These are phyloP conservation scores for Lentinula aciculospora DNA, from an alignment of 768 basidiomycete species.

Conservation along the genomic window DNA sequence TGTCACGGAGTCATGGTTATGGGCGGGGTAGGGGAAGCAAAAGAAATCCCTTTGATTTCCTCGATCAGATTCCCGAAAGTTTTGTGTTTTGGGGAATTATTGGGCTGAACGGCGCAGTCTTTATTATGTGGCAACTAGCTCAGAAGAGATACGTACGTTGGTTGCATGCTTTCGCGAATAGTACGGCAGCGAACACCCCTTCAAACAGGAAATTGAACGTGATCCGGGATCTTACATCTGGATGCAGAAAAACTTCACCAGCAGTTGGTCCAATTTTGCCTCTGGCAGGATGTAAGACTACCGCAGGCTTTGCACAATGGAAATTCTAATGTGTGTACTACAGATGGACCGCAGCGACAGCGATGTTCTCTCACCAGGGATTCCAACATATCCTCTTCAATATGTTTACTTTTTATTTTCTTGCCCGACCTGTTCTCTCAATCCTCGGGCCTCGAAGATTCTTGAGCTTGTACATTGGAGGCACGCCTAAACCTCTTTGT, in stretches of 20 bases:
- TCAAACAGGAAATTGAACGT: constrained; percentile 30
- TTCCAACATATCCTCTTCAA: constrained; percentile 67
- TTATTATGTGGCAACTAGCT: constrained; percentile 50
- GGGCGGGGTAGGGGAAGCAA: not conserved
- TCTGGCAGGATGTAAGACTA: constrained; percentile 58
- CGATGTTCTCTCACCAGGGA: constrained; percentile 65
- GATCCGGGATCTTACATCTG: constrained; percentile 32
- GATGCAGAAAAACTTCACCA: constrained; percentile 62
- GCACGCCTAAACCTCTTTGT: constrained; percentile 27
- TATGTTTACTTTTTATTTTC: constrained; percentile 72
- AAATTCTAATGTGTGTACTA: constrained; percentile 7
- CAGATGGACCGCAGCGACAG: constrained; percentile 74
- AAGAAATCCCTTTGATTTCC: constrained; percentile 21
- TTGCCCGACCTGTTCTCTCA: constrained; percentile 58
- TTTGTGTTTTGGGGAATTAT: constrained; percentile 60
- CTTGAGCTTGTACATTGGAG: constrained; percentile 67
- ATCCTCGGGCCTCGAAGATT: constrained; percentile 65
- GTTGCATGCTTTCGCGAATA: not conserved
- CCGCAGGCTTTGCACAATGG: not conserved
- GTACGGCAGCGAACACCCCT: not conserved
- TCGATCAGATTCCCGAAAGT: constrained; percentile 50
- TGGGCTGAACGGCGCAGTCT: constrained; percentile 57
- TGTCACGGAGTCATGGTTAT: not conserved
- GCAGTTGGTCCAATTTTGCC: constrained; percentile 53
- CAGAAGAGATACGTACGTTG: constrained; percentile 28